These are phyloP conservation scores for Carex sylvatica DNA, from an alignment of 202 grass and related monocot species.

Conservation along the genomic window DNA sequence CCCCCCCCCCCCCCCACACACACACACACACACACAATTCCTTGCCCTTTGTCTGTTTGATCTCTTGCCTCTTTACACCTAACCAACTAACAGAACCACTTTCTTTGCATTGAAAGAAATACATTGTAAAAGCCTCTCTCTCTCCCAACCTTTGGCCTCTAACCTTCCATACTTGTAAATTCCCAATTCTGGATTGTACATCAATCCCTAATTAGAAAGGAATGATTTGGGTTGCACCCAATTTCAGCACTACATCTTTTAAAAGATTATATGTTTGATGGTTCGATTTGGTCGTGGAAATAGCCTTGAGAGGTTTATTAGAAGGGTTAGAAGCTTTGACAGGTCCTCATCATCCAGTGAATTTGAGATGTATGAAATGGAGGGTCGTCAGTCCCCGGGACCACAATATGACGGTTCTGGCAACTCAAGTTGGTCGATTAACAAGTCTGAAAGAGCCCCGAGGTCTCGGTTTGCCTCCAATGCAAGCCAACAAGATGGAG, in stretches of 20 bases:
- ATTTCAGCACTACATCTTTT: slow-evolving; percentile 39
- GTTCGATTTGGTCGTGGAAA: slow-evolving; percentile 61
- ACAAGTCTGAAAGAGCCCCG: slow-evolving; percentile 29
- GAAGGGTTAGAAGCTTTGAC: slow-evolving; percentile 22
- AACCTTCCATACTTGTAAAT: slow-evolving; percentile 12
- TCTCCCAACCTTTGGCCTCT: background rate
- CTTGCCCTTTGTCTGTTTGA: slow-evolving; percentile 1
- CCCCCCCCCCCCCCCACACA: no score
- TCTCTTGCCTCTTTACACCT: slow-evolving; percentile 36
- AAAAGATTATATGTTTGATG: slow-evolving; percentile 51
- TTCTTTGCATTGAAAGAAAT: slow-evolving; percentile 25
- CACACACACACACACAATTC: background rate
- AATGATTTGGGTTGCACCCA: slow-evolving; percentile 23
- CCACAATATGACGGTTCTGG: slow-evolving; percentile 29
- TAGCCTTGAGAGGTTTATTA: slow-evolving; percentile 49
- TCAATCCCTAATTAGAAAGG: slow-evolving; percentile 1
- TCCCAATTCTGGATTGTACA: background rate
- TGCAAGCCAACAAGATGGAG: slow-evolving; percentile 39
- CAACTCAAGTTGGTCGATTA: slow-evolving; percentile 35
- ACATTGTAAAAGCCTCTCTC: background rate
- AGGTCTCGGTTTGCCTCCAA: slow-evolving; percentile 38
- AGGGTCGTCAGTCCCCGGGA: slow-evolving; percentile 23
- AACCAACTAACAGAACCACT: slow-evolving; percentile 27
- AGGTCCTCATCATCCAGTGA: slow-evolving; percentile 20
- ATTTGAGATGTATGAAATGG: slow-evolving; percentile 44